Percentiles rank a stretch among this genome's conserved stretches.
These are phyloP conservation scores for Phytophthora vignae DNA, from an alignment of 352 stramenopile genomes.

Conservation along the genomic window DNA sequence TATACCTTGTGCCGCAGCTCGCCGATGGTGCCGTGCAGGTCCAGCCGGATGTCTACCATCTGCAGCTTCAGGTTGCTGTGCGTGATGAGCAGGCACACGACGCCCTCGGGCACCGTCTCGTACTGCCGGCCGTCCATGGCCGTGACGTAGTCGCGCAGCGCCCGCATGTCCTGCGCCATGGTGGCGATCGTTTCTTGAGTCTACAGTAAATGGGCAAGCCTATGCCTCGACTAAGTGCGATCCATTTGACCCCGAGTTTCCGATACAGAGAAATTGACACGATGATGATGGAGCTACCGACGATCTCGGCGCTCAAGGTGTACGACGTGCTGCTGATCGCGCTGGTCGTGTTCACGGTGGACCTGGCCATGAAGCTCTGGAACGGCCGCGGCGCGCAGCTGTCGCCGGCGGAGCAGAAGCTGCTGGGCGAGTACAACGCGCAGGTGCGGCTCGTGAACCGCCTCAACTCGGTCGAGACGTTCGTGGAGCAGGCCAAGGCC, in stretches of 20 bases:
- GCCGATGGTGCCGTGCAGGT: constrained; percentile 91
- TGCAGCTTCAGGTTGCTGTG: constrained; percentile 97
- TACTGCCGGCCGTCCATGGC: constrained; percentile 91
- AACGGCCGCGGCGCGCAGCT: constrained; percentile 58
- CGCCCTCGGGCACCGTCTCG: constrained; percentile 82
- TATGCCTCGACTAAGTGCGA: constrained; percentile 38
- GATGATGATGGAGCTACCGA: constrained; percentile 42
- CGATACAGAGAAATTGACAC: neutral
- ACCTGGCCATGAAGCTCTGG: constrained; percentile 66
- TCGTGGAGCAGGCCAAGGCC: constrained; percentile 89
- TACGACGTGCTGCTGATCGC: constrained; percentile 81
- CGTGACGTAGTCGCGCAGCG: constrained; percentile 81
- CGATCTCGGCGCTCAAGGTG: constrained; percentile 63
- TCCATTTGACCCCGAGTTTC: neutral
- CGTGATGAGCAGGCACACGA: constrained; percentile 96
- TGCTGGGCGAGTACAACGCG: constrained; percentile 77
- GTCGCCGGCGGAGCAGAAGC: constrained; percentile 59
- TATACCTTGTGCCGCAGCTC: constrained; percentile 94
- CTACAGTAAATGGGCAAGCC: constrained; percentile 2
- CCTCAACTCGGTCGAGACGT: constrained; percentile 90
- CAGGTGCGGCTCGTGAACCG: constrained; percentile 83
- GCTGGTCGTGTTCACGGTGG: constrained; percentile 57
- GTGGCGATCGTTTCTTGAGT: neutral
- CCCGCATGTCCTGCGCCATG: constrained; percentile 81
- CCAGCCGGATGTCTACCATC: constrained; percentile 98